phyloP scores from a whole-genome alignment of 192 early-diverging fungal genomes.

The Chytriomyces hyalinus region DNA sequence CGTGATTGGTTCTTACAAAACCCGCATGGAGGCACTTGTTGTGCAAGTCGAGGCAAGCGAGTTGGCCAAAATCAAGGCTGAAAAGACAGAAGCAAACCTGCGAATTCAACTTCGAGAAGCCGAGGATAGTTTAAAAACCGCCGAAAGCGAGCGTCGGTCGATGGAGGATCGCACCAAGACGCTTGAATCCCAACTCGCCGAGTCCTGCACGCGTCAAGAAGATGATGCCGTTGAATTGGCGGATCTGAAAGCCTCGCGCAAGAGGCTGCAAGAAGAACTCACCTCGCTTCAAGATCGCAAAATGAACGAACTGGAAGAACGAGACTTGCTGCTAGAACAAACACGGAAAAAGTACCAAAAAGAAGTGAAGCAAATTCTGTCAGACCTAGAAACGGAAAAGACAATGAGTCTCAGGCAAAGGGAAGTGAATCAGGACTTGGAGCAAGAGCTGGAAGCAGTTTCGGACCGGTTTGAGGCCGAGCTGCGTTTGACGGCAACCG shows the following conservation, averaged over 20 bases:
- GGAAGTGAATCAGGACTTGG: constrained; percentile 73
- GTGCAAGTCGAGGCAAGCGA: constrained; percentile 71
- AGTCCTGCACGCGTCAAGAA: constrained; percentile 78
- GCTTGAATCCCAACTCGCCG: constrained; percentile 73
- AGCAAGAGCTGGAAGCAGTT: constrained; percentile 66
- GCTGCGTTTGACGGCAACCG: constrained; percentile 64
- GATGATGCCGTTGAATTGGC: constrained; percentile 72
- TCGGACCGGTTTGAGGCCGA: constrained; percentile 72
- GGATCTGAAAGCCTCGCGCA: constrained; percentile 72
- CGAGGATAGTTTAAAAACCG: constrained; percentile 69
- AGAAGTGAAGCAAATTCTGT: constrained; percentile 78
- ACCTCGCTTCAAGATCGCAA: constrained; percentile 70
- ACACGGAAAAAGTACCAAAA: constrained; percentile 82
- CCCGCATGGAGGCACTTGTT: constrained; percentile 58
- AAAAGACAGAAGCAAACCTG: constrained; percentile 72
- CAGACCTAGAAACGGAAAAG: constrained; percentile 80
- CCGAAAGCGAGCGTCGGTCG: constrained; percentile 60
- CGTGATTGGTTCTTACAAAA: constrained; percentile 57
- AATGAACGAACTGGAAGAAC: constrained; percentile 76
- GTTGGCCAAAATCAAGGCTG: constrained; percentile 72
- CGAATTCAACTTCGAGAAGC: constrained; percentile 73
- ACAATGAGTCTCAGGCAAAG: constrained; percentile 62
- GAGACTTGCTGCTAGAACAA: constrained; percentile 71
- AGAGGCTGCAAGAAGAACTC: constrained; percentile 80
- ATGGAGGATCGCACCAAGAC: constrained; percentile 68